Evolutionary conservation across 805 yeast species (phyloP), one percentile per base, ranked within the genome.

Genomic region (Candida peoriensis): DNA sequence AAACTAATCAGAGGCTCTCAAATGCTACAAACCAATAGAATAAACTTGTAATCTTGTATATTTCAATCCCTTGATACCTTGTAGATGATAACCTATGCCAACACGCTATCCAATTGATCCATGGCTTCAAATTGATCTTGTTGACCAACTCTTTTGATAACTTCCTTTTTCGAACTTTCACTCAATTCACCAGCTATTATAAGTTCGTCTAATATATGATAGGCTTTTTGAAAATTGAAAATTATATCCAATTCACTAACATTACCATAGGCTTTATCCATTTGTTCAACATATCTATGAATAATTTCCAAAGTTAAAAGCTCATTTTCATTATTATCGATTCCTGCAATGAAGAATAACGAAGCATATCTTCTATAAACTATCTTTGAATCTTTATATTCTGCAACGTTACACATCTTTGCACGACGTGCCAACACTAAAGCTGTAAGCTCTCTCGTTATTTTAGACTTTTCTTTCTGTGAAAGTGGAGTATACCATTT

Each of bases 181-280:
- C 84, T 83, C 15, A 93, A 59, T 32, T 81, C 79, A 0, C 98
- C 98, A 47, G 89, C 96, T 32, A 90, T 72, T 32, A 93, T 60
- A 47, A 93, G 66, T 57, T 93, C 98, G 58, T 93, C 96, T 44
- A 93, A 65, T 10, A 93, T 81, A 60, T 86, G 84, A 58, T 93
- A 93, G 0, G 97, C 97, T 55, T 85, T 83, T 48, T 84, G 85
- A 63, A 93, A 93, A 53, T 94, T 93, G 72, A 93, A 93, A 32
- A 93, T 93, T 43, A 93, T 93, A 62, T 93, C 98, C 50, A 93
- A 68, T 58, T 93, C 98, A 61, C 97, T 88, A 13, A 93, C 98
- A 53, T 87, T 90, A 10, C 96, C 97, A 55, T 86, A 93, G 40
- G 88, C 78, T 48, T 83, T 81, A 65, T 93, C 98, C 96, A 93